Base-by-base conservation (phyloP, 225 moss, liverwort and hornwort species). In the Physcomitrellopsis africana region DNA sequence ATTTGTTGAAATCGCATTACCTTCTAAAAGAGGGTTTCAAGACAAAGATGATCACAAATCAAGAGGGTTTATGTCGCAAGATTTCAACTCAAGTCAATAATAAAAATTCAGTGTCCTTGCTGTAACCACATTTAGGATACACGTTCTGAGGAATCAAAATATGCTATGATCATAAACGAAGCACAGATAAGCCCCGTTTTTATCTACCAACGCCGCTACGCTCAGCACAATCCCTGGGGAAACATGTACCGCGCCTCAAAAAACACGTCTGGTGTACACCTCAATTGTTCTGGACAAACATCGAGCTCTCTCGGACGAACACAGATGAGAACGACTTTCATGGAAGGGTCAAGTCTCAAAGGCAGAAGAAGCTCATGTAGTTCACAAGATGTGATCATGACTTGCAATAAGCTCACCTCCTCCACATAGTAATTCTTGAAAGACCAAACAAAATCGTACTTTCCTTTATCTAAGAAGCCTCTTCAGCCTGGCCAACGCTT, bases 401-500 rank as follows among this genome's bases (percentile, higher is more conserved):
- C 60, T 74, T 67, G 23, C 46, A 44, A 57, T 51, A 67, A 81
- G 76, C 51, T 46, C 24, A 32, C 53, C 68, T 47, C 68, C 72
- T 80, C 76, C 51, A 63, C 51, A 16, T 67, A 64, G 37, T 59
- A 58, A n/a, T 69, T 66, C n/a, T 51, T 43, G 64, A 64, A 52
- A 62, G 60, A 67, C 16, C 54, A 42, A 67, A 43, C 19, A 24
- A 62, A 62, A 67, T 27, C 20, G 11, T 3, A 54, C 63, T 51
- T 37, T 37, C 45, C 59, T 85, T 68, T 94, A 72, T 86, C 82
- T 37, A 82, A 92, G 80, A 67, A 95, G 81, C 80, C 90, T 89
- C 86, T 95, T 93, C 64, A 99, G 85, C 82, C 94, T 90, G 86
- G 60, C 85, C 83, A 92, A 79, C 68, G 97, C 95, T 84, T 99